Percentiles rank a stretch among this genome's conserved stretches.
Evolutionary conservation across 495 filamentous ascomycete species (phyloP).

Genomic region (Barbatosphaeria neglecta): DNA sequence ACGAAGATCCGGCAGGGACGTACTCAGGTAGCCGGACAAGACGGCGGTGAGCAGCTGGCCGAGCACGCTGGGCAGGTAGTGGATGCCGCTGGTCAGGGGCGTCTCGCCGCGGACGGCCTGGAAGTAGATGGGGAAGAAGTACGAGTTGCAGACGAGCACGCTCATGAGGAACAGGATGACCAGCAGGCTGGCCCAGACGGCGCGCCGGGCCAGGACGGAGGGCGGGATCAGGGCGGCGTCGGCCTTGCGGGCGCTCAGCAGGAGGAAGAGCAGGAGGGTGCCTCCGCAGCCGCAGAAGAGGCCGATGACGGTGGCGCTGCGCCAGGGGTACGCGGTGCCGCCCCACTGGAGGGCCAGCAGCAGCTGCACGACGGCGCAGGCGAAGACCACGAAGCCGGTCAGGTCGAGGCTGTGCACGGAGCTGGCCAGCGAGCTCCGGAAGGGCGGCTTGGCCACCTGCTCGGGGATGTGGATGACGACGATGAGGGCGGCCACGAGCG

Average conservation of each 20-base stretch:
- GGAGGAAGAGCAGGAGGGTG: constrained; percentile 27
- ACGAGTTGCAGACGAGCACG: constrained; percentile 8
- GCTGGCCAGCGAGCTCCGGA: neutral
- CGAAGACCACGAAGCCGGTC: constrained; percentile 37
- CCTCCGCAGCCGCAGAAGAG: constrained; percentile 34
- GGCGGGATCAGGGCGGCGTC: constrained; percentile 32
- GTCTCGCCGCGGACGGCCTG: constrained; percentile 42
- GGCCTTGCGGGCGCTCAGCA: constrained; percentile 36
- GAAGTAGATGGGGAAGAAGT: constrained; percentile 54
- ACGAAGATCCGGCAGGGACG: constrained; percentile 11
- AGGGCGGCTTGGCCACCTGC: constrained; percentile 9
- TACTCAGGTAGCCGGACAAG: constrained; percentile 34
- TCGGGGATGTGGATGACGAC: constrained; percentile 37
- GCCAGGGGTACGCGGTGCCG: constrained; percentile 38
- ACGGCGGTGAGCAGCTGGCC: constrained; percentile 36
- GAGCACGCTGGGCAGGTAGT: constrained; percentile 41
- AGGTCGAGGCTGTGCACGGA: constrained; percentile 32
- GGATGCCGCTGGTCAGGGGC: constrained; percentile 37
- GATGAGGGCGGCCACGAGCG: constrained; percentile 18
- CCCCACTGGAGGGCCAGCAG: constrained; percentile 44
- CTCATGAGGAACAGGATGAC: constrained; percentile 11
- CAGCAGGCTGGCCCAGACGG: constrained; percentile 16
- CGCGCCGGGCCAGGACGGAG: constrained; percentile 10
- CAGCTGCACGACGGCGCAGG: constrained; percentile 32
- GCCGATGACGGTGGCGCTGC: constrained; percentile 22